Base-by-base conservation (phyloP, 768 basidiomycete genomes). In the Xerocomus potaroensis region DNA sequence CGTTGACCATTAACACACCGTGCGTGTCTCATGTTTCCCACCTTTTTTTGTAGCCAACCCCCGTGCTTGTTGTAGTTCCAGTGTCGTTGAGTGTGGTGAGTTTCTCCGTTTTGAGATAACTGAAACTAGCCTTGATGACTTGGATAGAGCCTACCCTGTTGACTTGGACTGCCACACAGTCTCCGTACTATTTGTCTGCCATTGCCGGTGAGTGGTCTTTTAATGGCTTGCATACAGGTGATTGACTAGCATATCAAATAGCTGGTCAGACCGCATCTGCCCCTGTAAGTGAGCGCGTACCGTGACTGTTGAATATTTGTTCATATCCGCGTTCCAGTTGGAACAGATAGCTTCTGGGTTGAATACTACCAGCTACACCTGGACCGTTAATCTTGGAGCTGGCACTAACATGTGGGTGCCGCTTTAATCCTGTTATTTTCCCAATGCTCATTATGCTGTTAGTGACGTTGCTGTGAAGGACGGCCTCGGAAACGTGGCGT, bases 1-100 rank as follows among this genome's bases (percentile, higher is more conserved):
- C 53, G 41, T 56, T 83, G 58, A 79, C 72, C n/a, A 68, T 88
- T 59, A 79, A 87, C 64, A 83, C 84, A 2, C 80, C 84, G 85
- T 87, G 59, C 52, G 84, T 75, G 32, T 50, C 41, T 47, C 14
- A 4, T 32, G 9, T 22, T 15, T 5, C 16, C 9, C 23, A 4
- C 5, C 9, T 37, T 58, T 58, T 27, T 41, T 37, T 46, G 38
- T 19, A 18, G 16, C 12, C 8, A 11, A 2, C 14, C 3, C 45
- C 10, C 34, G 53, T 27, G 55, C 22, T 1, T 19, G 29, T 4
- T 19, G 8, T 22, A 80, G 80, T 22, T 2, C 59, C 19, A 64
- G 44, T 41, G 64, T 73, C 11, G 73, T 75, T 1, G 57, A 69
- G 49, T 87, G 84, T 54, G 63, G 83, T 83, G 51, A 46, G 80